Evolutionary conservation across 345 rosid species (phyloP).

Genomic region (Eucalyptus victrix): DNA sequence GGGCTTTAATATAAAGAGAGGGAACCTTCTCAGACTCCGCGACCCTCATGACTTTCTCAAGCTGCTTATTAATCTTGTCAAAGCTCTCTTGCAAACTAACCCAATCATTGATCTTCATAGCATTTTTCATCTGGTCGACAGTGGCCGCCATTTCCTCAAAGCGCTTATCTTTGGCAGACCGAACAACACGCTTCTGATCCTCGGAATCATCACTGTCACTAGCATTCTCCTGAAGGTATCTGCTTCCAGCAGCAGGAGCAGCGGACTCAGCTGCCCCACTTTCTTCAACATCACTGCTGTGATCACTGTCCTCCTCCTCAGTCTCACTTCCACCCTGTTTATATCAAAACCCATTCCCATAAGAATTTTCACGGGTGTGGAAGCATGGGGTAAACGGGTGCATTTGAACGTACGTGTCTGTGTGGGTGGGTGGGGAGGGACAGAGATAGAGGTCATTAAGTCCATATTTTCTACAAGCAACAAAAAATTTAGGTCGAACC

Average conservation of each 20-base stretch:
- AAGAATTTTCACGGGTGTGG: background rate
- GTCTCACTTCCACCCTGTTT: conserved; percentile 63
- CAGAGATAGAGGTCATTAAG: background rate
- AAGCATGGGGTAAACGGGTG: background rate
- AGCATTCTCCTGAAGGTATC: conserved; percentile 38
- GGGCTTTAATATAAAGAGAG: conserved; percentile 53
- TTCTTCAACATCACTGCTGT: conserved; percentile 31
- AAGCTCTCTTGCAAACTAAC: conserved; percentile 77
- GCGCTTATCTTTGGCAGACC: conserved; percentile 86
- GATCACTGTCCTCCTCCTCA: conserved; percentile 46
- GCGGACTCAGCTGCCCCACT: conserved; percentile 14
- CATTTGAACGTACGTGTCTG: background rate
- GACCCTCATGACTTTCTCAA: conserved; percentile 85
- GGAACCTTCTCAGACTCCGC: conserved; percentile 73
- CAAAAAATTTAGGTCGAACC: conserved; percentile 22
- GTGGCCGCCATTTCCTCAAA: conserved; percentile 73
- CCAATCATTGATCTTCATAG: conserved; percentile 97
- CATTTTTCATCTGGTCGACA: conserved; percentile 83
- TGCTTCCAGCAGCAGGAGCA: conserved; percentile 12
- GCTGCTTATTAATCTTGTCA: conserved; percentile 90
- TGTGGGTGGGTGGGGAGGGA: background rate
- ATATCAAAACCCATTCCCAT: background rate
- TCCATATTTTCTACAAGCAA: background rate
- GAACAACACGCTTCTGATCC: conserved; percentile 55
- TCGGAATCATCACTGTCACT: conserved; percentile 73